Base-by-base conservation (phyloP, 345 rosid species). In the Pelargonium nanum region DNA sequence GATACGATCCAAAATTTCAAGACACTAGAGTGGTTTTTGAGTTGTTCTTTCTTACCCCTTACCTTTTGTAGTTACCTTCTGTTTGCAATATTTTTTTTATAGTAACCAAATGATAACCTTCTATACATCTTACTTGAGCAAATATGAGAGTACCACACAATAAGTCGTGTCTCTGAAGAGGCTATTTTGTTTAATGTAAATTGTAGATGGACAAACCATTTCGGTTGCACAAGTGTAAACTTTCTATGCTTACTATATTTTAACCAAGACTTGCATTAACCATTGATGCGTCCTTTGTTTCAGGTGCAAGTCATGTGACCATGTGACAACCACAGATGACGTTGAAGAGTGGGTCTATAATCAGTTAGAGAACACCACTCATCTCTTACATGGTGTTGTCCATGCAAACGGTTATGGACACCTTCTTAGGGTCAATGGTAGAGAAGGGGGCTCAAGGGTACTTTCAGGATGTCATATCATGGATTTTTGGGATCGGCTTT, bases 401-500 rank as follows among this genome's bases (percentile, higher is more conserved):
- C 92, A 85, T 61, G 66, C 81, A 24, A 85, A 85, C 63, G 88
- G 92, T 21, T 79, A 77, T 44, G 88, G 92, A 34, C 92, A 85
- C 76, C 88, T 85, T 62, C 80, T 83, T 28, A 74, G 88, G 72
- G 83, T 85, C 65, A 85, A 85, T 68, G 88, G 86, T 57, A 76
- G 77, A 60, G 88, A 85, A 74, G 88, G 92, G 56, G 92, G 88
- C 50, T 85, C 92, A 6, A 71, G 73, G 71, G 48, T 83, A 24
- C 86, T 85, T 57, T 81, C 85, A 8, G 92, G 88, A 62, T 68
- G 78, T 58, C 80, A 77, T 56, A 83, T 81, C 30, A 85, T 83
- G 85, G 77, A 79, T 71, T 85, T 85, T 62, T 85, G 88, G 92
- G 88, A 85, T 68, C 83, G 88, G 13, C 63, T 85, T 26, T 83